Percentiles rank a stretch among this genome's conserved stretches.
These are phyloP conservation scores for Cladophialophora exuberans DNA, from an alignment of 2,329 filamentous ascomycete species.

Conservation along the genomic window DNA sequence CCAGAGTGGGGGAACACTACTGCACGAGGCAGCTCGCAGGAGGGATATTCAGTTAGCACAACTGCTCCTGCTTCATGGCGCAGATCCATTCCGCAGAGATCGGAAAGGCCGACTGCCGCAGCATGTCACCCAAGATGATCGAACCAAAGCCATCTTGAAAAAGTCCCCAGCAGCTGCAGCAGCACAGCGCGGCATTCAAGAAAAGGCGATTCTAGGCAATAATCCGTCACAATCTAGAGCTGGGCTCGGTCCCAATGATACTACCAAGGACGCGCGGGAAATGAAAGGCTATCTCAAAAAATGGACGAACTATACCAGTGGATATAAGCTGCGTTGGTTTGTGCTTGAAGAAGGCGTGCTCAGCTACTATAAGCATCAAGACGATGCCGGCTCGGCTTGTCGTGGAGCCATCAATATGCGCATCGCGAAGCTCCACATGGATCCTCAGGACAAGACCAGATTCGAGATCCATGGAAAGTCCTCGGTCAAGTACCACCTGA, in stretches of 20 bases:
- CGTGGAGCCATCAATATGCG: slow-evolving; percentile 98
- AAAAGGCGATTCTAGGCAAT: slow-evolving; percentile 91
- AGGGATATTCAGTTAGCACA: slow-evolving; percentile 87
- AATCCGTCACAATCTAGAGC: slow-evolving; percentile 50
- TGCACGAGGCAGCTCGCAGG: slow-evolving; percentile 90
- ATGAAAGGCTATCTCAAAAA: slow-evolving; percentile 99
- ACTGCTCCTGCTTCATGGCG: slow-evolving; percentile 86
- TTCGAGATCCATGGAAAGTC: slow-evolving; percentile 99
- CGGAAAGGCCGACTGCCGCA: slow-evolving; percentile 94
- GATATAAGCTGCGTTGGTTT: slow-evolving; percentile 97
- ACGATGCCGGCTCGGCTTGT: slow-evolving; percentile 93
- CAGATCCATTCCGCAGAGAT: slow-evolving; percentile 93
- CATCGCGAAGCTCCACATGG: slow-evolving; percentile 93
- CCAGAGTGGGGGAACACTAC: slow-evolving; percentile 83
- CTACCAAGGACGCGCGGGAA: slow-evolving; percentile 84
- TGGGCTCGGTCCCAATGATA: slow-evolving; percentile 54
- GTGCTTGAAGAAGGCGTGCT: slow-evolving; percentile 95
- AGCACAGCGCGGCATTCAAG: slow-evolving; percentile 92
- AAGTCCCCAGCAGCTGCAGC: slow-evolving; percentile 91
- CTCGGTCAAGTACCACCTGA: slow-evolving; percentile 96
- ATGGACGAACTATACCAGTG: slow-evolving; percentile 98
- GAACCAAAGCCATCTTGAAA: slow-evolving; percentile 84
- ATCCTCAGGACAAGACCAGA: slow-evolving; percentile 92
- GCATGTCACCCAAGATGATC: slow-evolving; percentile 93
- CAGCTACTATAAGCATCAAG: slow-evolving; percentile 99